phyloP scores from a whole-genome alignment of 345 rosid species.

The Trapa incisa region DNA sequence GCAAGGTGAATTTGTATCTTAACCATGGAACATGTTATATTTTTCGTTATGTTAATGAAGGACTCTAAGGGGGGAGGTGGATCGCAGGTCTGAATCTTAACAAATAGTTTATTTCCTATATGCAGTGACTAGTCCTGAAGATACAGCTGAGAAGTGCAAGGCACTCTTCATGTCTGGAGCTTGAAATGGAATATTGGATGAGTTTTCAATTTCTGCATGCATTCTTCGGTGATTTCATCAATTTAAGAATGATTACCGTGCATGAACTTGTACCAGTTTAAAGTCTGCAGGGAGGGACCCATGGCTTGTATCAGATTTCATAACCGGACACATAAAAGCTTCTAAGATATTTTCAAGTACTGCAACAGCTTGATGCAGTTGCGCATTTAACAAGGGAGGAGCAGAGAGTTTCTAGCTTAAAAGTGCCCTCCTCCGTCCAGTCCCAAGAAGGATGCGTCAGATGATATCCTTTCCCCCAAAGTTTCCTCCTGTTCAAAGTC shows the following conservation, averaged over 20 bases:
- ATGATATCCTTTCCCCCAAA: neutral
- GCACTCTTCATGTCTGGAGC: slow-evolving; percentile 26
- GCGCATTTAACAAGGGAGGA: neutral
- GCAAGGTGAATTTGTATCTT: neutral
- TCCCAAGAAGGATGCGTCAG: no score
- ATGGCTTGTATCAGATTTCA: neutral
- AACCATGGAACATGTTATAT: neutral
- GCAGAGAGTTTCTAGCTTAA: no score
- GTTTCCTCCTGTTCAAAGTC: neutral
- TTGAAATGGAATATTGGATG: slow-evolving; percentile 1
- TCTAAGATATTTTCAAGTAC: neutral
- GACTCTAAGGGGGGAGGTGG: neutral
- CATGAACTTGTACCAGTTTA: neutral
- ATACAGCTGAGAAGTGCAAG: slow-evolving; percentile 42
- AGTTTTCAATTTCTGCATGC: neutral
- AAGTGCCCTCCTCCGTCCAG: no score
- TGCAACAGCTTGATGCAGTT: neutral
- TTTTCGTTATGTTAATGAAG: neutral
- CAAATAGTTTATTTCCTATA: neutral
- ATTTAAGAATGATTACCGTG: neutral
- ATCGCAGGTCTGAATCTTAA: neutral
- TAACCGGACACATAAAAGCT: neutral
- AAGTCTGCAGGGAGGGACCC: neutral
- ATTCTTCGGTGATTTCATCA: neutral
- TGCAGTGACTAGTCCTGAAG: slow-evolving; percentile 76